Conservation (phyloP, 805 yeast species). For the Candida glaebosa region DNA sequence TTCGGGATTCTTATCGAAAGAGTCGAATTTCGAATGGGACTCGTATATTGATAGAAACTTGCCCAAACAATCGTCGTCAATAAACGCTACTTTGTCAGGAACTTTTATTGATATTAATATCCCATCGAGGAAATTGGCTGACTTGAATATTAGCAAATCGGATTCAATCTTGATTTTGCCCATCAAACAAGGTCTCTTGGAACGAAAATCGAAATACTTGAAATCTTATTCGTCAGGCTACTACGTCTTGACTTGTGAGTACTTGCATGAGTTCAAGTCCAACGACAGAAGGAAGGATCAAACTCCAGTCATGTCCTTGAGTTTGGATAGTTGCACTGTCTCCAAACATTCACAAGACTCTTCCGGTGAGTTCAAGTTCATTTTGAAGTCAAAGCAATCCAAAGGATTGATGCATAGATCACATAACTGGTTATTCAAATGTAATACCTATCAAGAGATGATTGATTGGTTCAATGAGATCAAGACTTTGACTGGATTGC, state of each 20-base stretch:
- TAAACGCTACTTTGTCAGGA: constrained; percentile 22
- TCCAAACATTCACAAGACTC: constrained; percentile 80
- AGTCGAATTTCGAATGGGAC: constrained; percentile 85
- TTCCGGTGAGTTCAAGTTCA: constrained; percentile 65
- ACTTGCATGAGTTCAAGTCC: constrained; percentile 85
- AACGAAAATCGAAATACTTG: constrained; percentile 85
- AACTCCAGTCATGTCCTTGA: constrained; percentile 76
- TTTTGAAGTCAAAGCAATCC: constrained; percentile 65
- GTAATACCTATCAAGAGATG: constrained; percentile 79
- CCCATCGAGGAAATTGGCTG: constrained; percentile 36
- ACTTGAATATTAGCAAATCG: constrained; percentile 64
- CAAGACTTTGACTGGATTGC: constrained; percentile 58
- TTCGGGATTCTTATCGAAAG: constrained; percentile 62
- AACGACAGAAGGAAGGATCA: constrained; percentile 79
- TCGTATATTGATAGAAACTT: constrained; percentile 70
- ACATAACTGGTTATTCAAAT: constrained; percentile 93
- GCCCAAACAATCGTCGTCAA: constrained; percentile 26
- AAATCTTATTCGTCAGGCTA: constrained; percentile 89
- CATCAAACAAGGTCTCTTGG: constrained; percentile 75
- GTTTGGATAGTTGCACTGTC: constrained; percentile 75
- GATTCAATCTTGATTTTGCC: constrained; percentile 61
- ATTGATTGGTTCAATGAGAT: constrained; percentile 82
- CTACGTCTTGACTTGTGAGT: constrained; percentile 87
- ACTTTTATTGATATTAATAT: constrained; percentile 40
- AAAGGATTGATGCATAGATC: constrained; percentile 73